Evolutionary conservation across 768 basidiomycete genomes (phyloP).

Genomic region (Naganishia friedmannii): DNA sequence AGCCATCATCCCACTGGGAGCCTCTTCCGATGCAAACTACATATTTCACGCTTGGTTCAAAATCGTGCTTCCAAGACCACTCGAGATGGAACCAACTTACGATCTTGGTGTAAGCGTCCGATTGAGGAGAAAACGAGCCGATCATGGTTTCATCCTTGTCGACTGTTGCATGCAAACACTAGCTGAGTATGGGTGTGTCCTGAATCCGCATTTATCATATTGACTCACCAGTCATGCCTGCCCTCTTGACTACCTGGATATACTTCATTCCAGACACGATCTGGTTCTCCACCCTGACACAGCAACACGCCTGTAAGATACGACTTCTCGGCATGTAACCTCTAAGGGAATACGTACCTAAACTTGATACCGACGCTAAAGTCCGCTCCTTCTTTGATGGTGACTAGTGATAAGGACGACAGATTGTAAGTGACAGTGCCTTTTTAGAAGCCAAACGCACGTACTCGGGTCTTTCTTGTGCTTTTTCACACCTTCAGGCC

Average conservation of each 20-base stretch:
- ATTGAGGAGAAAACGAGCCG: constrained; percentile 80
- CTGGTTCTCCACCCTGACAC: constrained; percentile 81
- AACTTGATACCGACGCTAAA: constrained; percentile 61
- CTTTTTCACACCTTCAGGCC: constrained; percentile 55
- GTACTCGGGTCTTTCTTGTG: constrained; percentile 68
- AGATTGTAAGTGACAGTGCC: too few species aligned
- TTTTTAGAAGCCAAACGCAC: constrained; percentile 29
- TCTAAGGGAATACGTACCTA: constrained; percentile 55
- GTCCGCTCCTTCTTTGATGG: constrained; percentile 59
- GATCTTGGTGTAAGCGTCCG: constrained; percentile 66
- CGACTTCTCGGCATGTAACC: not conserved
- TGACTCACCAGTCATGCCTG: constrained; percentile 66
- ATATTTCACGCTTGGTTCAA: constrained; percentile 58
- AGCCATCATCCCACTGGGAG: constrained; percentile 74
- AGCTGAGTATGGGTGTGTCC: constrained; percentile 11
- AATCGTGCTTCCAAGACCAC: constrained; percentile 57
- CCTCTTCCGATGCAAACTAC: constrained; percentile 51
- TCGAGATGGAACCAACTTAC: constrained; percentile 34
- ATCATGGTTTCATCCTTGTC: constrained; percentile 90
- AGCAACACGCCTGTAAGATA: constrained; percentile 66
- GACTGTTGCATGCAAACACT: constrained; percentile 56
- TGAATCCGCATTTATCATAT: not conserved
- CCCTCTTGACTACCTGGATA: constrained; percentile 80
- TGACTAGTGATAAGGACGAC: not conserved
- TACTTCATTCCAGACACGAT: constrained; percentile 66